Evolutionary conservation across 257 asterid species (phyloP).

Genomic region (Solanum pennellii): DNA sequence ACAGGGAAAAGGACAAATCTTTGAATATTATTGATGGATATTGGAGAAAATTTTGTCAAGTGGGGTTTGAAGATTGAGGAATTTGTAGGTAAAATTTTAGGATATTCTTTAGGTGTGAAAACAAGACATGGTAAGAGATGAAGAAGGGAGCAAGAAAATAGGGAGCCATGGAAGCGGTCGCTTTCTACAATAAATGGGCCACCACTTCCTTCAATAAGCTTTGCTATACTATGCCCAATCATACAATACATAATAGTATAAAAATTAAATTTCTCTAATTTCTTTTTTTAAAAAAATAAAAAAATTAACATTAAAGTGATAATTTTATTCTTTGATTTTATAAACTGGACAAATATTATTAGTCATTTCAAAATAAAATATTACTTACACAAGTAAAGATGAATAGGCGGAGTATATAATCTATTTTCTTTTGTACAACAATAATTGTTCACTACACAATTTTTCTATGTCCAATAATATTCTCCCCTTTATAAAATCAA

Average conservation of each 20-base stretch:
- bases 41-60: background rate
- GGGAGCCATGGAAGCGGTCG: background rate
- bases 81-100: background rate
- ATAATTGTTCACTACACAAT: too few species aligned
- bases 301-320: too few species aligned
- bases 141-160: background rate
- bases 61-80: background rate
- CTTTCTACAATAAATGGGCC: background rate
- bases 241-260: background rate
- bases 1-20: background rate
- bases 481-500: too few species aligned
- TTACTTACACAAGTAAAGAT: too few species aligned
- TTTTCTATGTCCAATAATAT: too few species aligned
- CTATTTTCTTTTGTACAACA: too few species aligned
- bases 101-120: background rate
- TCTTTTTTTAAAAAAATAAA: too few species aligned
- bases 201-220: background rate
- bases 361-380: too few species aligned
- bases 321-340: too few species aligned
- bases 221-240: background rate
- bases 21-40: background rate
- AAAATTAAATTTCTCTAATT: too few species aligned
- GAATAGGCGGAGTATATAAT: too few species aligned
- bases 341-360: too few species aligned
- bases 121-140: background rate